A percentile compares a stretch with the other conserved stretches of the same genome.
These are phyloP conservation scores for Cladorrhinum sp. DNA, from an alignment of 2,329 filamentous ascomycete species.

Conservation along the genomic window DNA sequence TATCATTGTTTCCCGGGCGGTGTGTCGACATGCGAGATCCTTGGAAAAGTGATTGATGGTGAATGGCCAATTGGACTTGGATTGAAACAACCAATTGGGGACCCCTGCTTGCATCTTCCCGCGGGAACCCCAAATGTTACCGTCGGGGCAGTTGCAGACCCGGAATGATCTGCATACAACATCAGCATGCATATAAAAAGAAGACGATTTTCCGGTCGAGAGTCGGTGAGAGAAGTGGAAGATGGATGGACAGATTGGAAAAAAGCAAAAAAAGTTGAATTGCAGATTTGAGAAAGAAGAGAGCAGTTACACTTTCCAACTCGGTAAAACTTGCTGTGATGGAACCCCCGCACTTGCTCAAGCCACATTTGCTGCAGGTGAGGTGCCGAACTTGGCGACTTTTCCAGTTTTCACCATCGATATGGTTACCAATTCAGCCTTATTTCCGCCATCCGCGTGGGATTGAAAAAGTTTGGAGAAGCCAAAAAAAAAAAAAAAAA, in stretches of 20 bases:
- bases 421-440: not conserved
- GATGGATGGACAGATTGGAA: not conserved
- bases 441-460: not conserved
- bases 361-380: not conserved
- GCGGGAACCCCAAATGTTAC: not conserved
- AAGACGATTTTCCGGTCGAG: not conserved
- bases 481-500: too few species aligned
- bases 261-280: not conserved
- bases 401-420: too few species aligned
- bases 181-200: not conserved
- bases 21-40: not conserved
- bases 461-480: not conserved
- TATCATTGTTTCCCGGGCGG: not conserved
- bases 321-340: not conserved
- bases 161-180: slow-evolving; percentile 9
- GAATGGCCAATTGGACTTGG: not conserved
- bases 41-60: not conserved
- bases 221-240: not conserved
- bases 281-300: not conserved
- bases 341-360: not conserved
- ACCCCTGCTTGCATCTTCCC: not conserved
- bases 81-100: not conserved
- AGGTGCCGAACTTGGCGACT: not conserved
- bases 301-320: too few species aligned
- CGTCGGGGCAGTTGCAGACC: slow-evolving; percentile 4